Conservation (phyloP, 306 rosid species). For the Gillenia trifoliata region DNA sequence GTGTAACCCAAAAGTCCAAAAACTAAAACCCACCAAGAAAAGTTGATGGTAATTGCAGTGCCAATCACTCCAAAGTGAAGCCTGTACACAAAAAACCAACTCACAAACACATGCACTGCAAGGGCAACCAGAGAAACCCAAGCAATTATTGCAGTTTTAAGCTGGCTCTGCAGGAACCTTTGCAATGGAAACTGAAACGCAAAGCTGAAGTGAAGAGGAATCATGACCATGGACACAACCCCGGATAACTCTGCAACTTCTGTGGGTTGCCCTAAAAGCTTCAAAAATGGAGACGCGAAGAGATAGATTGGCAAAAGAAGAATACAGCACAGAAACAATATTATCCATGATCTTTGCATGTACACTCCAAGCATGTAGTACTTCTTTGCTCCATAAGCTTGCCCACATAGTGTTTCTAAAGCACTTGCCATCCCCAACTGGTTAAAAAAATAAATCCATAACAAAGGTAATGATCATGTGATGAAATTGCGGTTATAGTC, state of each 20-base stretch:
- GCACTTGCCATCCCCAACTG: slow-evolving; percentile 93
- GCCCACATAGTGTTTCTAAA: slow-evolving; percentile 76
- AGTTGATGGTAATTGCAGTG: slow-evolving; percentile 42
- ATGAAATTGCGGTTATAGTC: not conserved
- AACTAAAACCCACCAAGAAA: slow-evolving; percentile 62
- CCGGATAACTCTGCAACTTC: slow-evolving; percentile 60
- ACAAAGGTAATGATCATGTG: not conserved
- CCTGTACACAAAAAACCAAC: slow-evolving; percentile 60
- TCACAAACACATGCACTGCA: slow-evolving; percentile 34
- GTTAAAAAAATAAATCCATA: not conserved
- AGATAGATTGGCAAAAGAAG: slow-evolving; percentile 51
- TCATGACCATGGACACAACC: slow-evolving; percentile 36
- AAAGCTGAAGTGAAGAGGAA: slow-evolving; percentile 60
- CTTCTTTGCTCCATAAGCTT: slow-evolving; percentile 80
- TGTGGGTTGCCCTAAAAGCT: slow-evolving; percentile 52
- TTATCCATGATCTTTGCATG: slow-evolving; percentile 88
- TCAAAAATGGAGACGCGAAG: slow-evolving; percentile 49
- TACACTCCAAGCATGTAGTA: slow-evolving; percentile 73
- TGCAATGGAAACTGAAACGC: slow-evolving; percentile 64
- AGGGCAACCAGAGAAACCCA: slow-evolving; percentile 45
- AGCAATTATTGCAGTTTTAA: slow-evolving; percentile 41
- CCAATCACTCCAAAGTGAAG: slow-evolving; percentile 56
- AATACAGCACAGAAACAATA: slow-evolving; percentile 47
- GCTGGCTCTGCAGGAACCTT: slow-evolving; percentile 63
- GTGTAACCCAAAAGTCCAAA: slow-evolving; percentile 47